These are phyloP conservation scores for Nakazawaea ishiwadae DNA, from an alignment of 805 yeast genomes.

Conservation along the genomic window DNA sequence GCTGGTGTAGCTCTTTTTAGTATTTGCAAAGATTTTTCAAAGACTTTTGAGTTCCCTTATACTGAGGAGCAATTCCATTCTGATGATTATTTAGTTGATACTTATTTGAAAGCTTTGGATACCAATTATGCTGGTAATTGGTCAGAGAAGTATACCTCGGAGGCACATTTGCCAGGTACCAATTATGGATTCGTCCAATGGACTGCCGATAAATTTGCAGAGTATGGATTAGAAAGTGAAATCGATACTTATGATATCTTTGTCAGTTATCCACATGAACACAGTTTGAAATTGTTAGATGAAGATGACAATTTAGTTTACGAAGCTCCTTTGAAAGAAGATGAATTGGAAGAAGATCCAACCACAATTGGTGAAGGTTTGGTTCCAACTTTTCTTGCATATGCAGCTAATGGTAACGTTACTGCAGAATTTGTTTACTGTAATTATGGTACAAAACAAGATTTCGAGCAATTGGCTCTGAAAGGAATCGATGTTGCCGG, in stretches of 20 bases:
- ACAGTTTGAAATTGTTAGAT: slow-evolving; percentile 40
- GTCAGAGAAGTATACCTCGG: slow-evolving; percentile 46
- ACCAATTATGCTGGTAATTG: slow-evolving; percentile 45
- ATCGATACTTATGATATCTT: slow-evolving; percentile 59
- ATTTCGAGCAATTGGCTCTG: slow-evolving; percentile 43
- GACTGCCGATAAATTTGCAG: slow-evolving; percentile 53
- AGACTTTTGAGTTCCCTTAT: no score
- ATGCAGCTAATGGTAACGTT: slow-evolving; percentile 71
- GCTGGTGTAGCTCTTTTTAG: no score
- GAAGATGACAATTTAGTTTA: slow-evolving; percentile 30
- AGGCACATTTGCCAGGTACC: slow-evolving; percentile 57
- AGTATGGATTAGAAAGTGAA: slow-evolving; percentile 51
- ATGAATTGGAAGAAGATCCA: slow-evolving; percentile 42
- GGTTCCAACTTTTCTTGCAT: slow-evolving; percentile 73
- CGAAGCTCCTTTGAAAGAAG: slow-evolving; percentile 52
- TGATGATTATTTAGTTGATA: slow-evolving; percentile 1
- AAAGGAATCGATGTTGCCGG: slow-evolving; percentile 48
- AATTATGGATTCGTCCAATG: slow-evolving; percentile 46
- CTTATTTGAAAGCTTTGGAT: slow-evolving; percentile 23
- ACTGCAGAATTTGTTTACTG: slow-evolving; percentile 63
- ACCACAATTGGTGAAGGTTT: slow-evolving; percentile 40
- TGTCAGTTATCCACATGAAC: slow-evolving; percentile 57
- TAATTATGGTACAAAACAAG: slow-evolving; percentile 62
- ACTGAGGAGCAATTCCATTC: no score
- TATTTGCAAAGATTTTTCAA: no score